Base-by-base conservation (phyloP, 2,329 filamentous ascomycete species). In the Cercospora sesami region DNA sequence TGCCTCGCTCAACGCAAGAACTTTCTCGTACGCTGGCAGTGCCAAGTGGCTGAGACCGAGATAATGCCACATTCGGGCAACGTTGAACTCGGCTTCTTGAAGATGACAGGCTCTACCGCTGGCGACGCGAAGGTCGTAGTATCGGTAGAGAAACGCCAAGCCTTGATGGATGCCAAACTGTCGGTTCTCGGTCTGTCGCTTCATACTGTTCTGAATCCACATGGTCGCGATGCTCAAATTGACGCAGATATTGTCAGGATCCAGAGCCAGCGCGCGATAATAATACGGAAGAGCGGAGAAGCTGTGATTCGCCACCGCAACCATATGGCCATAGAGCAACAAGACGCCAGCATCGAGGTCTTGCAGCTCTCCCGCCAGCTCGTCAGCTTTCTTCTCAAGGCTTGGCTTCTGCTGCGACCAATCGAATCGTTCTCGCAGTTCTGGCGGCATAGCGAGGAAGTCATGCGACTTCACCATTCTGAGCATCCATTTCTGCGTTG, bases 391-490 rank as follows among this genome's bases (percentile, higher is more conserved):
- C 26, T 79, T 78, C 55, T 77, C 72, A 4, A 83, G 75, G 26
- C 72, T 74, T 42, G 78, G 75, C 69, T 78, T 79, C 65, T 80
- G 78, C 30, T 81, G 79, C 48, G 80, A 77, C 72, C 80, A 79
- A 30, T 82, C 79, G 71, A 79, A 81, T 59, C 72, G 76, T 1
- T 81, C 73, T 14, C 85, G 82, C 28, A 84, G 80, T 14, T 84
- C 81, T 14, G 86, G 83, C 2, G 83, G 82, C 2, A 90, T 82
- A 3, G 91, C 83, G 4, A 83, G 81, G 70, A 86, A 90, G 79
- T 99, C 95, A 82, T 96, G 91, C 3, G 89, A 88, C 79, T 96
- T 96, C 80, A 99, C 92, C 80, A 96, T 93, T 4, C 95, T 89
- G 67, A 97, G 84, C 75, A 98, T 89, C 76, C 92, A 96, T 78